phyloP scores from a whole-genome alignment of 1,139 yeast species.

The Suhomyces maxii region DNA sequence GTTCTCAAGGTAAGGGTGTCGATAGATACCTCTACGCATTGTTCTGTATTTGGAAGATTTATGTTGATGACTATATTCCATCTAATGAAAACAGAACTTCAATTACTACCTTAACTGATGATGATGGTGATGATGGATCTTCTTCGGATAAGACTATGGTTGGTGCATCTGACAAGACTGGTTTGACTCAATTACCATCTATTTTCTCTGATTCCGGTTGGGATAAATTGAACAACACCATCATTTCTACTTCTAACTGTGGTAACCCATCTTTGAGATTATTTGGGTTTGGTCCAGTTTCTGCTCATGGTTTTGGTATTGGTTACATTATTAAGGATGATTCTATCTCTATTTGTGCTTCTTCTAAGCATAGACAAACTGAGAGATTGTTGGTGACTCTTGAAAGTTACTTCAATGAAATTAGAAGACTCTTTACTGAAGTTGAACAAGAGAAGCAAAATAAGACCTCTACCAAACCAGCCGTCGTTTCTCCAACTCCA shows the following conservation, averaged over 20 bases:
- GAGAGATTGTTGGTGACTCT: conserved; percentile 75
- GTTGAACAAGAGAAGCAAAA: conserved; percentile 21
- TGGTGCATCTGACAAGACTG: conserved; percentile 13
- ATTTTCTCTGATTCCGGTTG: conserved; percentile 78
- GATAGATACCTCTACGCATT: conserved; percentile 89
- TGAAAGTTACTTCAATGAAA: conserved; percentile 65
- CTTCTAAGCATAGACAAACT: conserved; percentile 91
- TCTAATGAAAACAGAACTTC: conserved; percentile 15
- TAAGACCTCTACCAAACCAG: conserved; percentile 4
- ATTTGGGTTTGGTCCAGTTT: conserved; percentile 92
- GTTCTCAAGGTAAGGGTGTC: conserved; percentile 79
- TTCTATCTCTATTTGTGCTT: conserved; percentile 80
- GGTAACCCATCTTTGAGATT: conserved; percentile 86
- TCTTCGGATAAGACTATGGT: conserved; percentile 23
- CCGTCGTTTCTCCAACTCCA: conserved; percentile 3
- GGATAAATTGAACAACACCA: conserved; percentile 57
- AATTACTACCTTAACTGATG: conserved; percentile 18
- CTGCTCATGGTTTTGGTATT: conserved; percentile 87
- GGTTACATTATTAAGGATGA: conserved; percentile 89
- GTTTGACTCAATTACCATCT: conserved; percentile 30
- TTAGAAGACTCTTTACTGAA: conserved; percentile 55
- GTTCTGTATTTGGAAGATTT: conserved; percentile 85
- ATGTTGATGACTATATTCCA: conserved; percentile 34
- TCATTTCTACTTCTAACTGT: conserved; percentile 44
- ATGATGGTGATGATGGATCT: conserved; percentile 19